phyloP scores from a whole-genome alignment of 1,139 yeast species.

The Pichia sp. region DNA sequence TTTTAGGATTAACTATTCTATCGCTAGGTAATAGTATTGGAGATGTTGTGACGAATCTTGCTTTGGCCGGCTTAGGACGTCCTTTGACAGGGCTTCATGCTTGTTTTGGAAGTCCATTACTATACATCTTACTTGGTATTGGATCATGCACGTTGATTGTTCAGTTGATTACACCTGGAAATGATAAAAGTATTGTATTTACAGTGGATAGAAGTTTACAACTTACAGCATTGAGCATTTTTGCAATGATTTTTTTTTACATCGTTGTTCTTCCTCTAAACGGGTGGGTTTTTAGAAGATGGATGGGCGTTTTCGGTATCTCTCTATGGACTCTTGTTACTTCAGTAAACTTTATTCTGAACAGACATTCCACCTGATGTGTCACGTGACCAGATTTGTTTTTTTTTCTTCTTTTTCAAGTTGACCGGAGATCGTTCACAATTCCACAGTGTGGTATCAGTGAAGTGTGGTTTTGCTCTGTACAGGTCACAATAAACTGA shows the following conservation, averaged over 20 bases:
- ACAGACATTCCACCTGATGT: background rate
- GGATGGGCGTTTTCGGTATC: slow-evolving; percentile 30
- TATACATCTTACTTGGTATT: slow-evolving; percentile 41
- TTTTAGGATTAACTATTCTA: slow-evolving; percentile 43
- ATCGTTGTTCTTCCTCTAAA: slow-evolving; percentile 32
- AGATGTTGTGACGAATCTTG: slow-evolving; percentile 47
- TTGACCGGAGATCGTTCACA: background rate
- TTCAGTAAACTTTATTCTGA: slow-evolving; percentile 4
- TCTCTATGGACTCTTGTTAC: slow-evolving; percentile 30
- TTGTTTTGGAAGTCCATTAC: slow-evolving; percentile 51
- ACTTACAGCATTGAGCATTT: slow-evolving; percentile 33
- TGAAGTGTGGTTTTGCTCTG: background rate
- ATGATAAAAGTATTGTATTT: slow-evolving; percentile 17
- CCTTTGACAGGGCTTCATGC: slow-evolving; percentile 54
- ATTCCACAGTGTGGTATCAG: background rate
- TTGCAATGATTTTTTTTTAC: slow-evolving; percentile 27
- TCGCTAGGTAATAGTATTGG: slow-evolving; percentile 54
- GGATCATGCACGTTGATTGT: slow-evolving; percentile 36
- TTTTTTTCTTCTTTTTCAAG: no score
- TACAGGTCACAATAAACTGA: no score
- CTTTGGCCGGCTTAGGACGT: slow-evolving; percentile 47
- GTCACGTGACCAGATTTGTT: background rate
- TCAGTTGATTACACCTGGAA: slow-evolving; percentile 17
- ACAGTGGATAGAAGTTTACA: slow-evolving; percentile 25
- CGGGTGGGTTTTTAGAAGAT: slow-evolving; percentile 39